Evolutionary conservation across 2,329 filamentous ascomycete genomes (phyloP), one percentile per base, ranked within the genome.

Genomic region (Furcasterigmium sp.): DNA sequence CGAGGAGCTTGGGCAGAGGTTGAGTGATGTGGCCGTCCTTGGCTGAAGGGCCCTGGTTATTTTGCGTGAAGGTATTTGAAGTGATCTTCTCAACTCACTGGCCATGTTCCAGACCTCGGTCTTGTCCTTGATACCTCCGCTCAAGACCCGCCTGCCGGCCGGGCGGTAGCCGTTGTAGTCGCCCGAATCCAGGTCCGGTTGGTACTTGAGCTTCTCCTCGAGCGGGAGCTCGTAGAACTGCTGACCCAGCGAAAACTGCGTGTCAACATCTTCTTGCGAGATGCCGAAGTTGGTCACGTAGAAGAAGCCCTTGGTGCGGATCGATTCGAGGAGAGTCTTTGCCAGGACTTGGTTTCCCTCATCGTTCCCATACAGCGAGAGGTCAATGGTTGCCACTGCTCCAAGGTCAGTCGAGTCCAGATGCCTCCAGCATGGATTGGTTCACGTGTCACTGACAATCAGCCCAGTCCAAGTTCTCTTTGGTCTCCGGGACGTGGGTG

Each of bases 271-370:
- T 32, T 78, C 73, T 53, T 82, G 78, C 1, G 64, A 63, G 15
- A 83, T 73, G 48, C 73, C 76, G 51, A 77, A 83, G 58, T 84
- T 81, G 46, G 72, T 78, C 2, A 82, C 73, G 45, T 80, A 80
- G 57, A 82, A 82, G 62, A 81, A 76, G 0, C 57, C 59, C 42
- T 64, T 65, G 6, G 55, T 63, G 1, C 59, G 58, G 36, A 64
- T 53, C 1, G 62, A 61, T 6, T 64, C 54, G 13, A 64, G 54
- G 1, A 64, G 52, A 0, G 50, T 53, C 10, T 56, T 37, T 0
- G 60, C 52, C 2, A 65, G 56, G 2, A 53, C 46, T 0, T 43
- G 43, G 37, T 64, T 63, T 0, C 61, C 61, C 20, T 60, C 48
- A 0, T 54, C 42, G 0, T 59, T 61, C 0, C 60, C 60, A 20